Conservation (phyloP, 257 asterid species). For the Thymus quinquecostatus region DNA sequence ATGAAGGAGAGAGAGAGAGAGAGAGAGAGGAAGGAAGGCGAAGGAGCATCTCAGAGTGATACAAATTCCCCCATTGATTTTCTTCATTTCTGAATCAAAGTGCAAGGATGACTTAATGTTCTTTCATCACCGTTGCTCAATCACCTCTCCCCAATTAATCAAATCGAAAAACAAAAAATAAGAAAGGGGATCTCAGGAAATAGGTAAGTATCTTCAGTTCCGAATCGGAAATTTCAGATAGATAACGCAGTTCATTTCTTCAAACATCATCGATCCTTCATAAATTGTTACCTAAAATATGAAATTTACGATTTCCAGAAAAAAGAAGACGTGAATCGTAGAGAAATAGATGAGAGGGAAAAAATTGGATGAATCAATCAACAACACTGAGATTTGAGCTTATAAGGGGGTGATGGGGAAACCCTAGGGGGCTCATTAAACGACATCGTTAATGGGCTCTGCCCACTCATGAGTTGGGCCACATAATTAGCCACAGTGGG, state of each 20-base stretch:
- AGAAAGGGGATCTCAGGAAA: constrained; percentile 46
- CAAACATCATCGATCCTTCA: constrained; percentile 51
- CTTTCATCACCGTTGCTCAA: constrained; percentile 59
- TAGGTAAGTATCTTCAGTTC: constrained; percentile 48
- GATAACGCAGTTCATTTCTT: constrained; percentile 65
- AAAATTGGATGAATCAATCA: neutral
- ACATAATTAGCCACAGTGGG: neutral
- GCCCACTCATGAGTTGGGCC: neutral
- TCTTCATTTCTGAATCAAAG: constrained; percentile 77
- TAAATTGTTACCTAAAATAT: too few relatives aligned
- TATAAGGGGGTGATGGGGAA: constrained; percentile 29
- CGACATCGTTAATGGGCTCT: constrained; percentile 11
- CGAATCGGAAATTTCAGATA: constrained; percentile 53
- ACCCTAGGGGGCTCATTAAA: constrained; percentile 25
- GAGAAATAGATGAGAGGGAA: neutral
- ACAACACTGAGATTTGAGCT: neutral
- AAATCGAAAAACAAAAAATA: neutral
- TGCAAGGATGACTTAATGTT: constrained; percentile 72
- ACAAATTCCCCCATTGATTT: constrained; percentile 52
- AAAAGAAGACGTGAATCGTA: neutral
- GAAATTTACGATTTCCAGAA: neutral
- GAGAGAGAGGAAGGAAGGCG: neutral
- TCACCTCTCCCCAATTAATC: neutral
- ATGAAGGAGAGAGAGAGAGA: neutral
- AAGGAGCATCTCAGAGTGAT: constrained; percentile 57